Evolutionary conservation across 306 rosid species (phyloP).

Genomic region (Sechiopsis laciniata): DNA sequence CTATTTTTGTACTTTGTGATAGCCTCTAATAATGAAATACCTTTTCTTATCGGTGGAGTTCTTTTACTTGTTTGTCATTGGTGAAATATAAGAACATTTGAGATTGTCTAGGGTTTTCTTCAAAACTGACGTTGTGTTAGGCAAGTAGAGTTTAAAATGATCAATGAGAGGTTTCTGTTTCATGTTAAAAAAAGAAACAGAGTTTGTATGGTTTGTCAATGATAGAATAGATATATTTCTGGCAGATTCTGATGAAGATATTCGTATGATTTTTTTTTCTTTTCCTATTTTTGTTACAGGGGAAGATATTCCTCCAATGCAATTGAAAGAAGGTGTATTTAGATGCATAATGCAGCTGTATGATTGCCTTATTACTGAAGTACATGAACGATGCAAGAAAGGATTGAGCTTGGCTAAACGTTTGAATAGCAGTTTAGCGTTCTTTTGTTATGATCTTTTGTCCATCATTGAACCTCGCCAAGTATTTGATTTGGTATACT

Average conservation of each 20-base stretch:
- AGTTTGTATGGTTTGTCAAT: not conserved
- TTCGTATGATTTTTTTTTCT: conserved; percentile 14
- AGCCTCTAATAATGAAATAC: not conserved
- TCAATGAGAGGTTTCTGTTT: not conserved
- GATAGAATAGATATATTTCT: conserved; percentile 3
- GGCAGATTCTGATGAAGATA: not conserved
- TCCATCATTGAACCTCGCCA: conserved; percentile 95
- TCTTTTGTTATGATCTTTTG: conserved; percentile 93
- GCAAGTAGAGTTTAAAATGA: not conserved
- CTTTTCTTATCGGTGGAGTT: not conserved
- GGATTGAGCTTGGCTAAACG: conserved; percentile 93
- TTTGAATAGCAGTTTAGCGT: conserved; percentile 94
- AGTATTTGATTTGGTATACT: conserved; percentile 89
- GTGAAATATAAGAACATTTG: not conserved
- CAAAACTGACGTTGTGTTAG: not conserved
- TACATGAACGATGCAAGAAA: conserved; percentile 98
- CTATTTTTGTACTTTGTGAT: not conserved
- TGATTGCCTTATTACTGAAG: conserved; percentile 97
- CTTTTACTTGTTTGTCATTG: not conserved
- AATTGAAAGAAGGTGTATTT: conserved; percentile 92
- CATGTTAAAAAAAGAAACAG: not conserved
- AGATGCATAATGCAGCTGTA: conserved; percentile 97
- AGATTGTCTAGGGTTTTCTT: not conserved
- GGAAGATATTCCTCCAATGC: conserved; percentile 99
- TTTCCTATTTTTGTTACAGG: conserved; percentile 42